These are phyloP conservation scores for Jaminaea rosea DNA, from an alignment of 1,284 basidiomycete genomes.

Conservation along the genomic window DNA sequence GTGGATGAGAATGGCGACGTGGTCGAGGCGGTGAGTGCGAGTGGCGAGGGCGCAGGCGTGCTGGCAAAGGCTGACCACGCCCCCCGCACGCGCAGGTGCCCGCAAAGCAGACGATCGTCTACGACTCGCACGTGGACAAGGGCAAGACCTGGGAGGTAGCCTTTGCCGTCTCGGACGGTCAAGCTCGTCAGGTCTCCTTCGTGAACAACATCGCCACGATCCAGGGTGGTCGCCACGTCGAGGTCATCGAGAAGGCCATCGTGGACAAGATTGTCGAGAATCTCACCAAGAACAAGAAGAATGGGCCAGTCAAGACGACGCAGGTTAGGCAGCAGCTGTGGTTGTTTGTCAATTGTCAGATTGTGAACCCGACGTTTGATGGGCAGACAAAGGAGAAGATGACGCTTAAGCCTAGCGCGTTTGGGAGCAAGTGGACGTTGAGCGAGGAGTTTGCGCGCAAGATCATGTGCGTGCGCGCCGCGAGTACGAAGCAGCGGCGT, in stretches of 20 bases:
- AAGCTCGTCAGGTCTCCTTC: conserved; percentile 76
- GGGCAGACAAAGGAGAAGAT: conserved; percentile 97
- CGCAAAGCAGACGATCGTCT: conserved; percentile 71
- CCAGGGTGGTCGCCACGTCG: conserved; percentile 94
- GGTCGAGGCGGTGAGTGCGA: no score
- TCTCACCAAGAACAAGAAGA: conserved; percentile 85
- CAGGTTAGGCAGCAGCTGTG: conserved; percentile 98
- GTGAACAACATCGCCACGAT: conserved; percentile 95
- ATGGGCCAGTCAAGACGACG: conserved; percentile 75
- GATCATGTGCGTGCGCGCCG: no score
- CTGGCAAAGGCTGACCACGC: conserved; percentile 56
- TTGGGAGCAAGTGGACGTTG: conserved; percentile 75
- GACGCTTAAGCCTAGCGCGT: conserved; percentile 79
- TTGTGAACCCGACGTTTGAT: conserved; percentile 98
- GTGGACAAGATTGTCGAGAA: conserved; percentile 64
- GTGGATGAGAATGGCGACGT: conserved; percentile 15
- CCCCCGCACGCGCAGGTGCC: no score
- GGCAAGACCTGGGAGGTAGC: conserved; percentile 81
- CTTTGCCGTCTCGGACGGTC: conserved; percentile 81
- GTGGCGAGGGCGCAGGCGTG: not conserved
- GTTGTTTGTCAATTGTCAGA: conserved; percentile 92
- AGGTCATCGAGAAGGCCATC: conserved; percentile 76
- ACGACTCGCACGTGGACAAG: conserved; percentile 63
- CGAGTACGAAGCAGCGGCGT: conserved; percentile 46
- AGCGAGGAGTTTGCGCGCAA: conserved; percentile 95